These are phyloP conservation scores for Podospora appendiculata DNA, from an alignment of 495 filamentous ascomycete species.

Conservation along the genomic window DNA sequence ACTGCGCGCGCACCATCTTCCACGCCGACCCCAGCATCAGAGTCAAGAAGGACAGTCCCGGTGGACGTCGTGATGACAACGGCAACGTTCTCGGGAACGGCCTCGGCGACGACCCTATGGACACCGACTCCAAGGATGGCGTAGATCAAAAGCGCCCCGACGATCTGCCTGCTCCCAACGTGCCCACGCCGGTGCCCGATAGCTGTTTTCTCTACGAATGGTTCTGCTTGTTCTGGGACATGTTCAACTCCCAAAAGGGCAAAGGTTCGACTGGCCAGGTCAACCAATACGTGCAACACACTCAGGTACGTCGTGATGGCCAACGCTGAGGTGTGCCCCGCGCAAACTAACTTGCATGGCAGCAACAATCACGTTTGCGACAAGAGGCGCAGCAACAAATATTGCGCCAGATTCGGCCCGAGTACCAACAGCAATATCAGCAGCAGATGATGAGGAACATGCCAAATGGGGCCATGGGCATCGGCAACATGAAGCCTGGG, in stretches of 20 bases:
- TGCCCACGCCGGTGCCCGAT: constrained; percentile 56
- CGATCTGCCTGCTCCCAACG: constrained; percentile 69
- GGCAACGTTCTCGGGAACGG: constrained; percentile 62
- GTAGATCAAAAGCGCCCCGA: constrained; percentile 62
- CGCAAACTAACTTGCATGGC: constrained; percentile 12
- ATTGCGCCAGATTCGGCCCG: constrained; percentile 57
- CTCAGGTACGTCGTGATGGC: constrained; percentile 52
- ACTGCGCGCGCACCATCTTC: constrained; percentile 67
- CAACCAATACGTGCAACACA: constrained; percentile 67
- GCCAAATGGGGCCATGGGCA: constrained; percentile 30
- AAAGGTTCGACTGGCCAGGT: constrained; percentile 47
- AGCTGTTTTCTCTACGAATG: constrained; percentile 86
- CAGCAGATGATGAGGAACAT: constrained; percentile 43
- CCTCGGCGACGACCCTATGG: constrained; percentile 71
- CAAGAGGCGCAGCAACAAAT: constrained; percentile 62
- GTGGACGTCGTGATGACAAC: constrained; percentile 56
- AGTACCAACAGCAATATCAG: constrained; percentile 39
- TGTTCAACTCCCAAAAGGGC: constrained; percentile 70
- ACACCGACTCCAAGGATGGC: constrained; percentile 72
- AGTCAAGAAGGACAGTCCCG: constrained; percentile 48
- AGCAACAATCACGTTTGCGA: constrained; percentile 60
- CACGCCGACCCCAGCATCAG: constrained; percentile 53
- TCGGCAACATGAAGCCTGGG: constrained; percentile 36
- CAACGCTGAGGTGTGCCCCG: neutral
- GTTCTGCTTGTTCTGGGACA: constrained; percentile 96